A percentile compares a stretch with the other conserved stretches of the same genome.
Conservation (phyloP, 2,329 filamentous ascomycete genomes). For the Neurospora sp. region DNA sequence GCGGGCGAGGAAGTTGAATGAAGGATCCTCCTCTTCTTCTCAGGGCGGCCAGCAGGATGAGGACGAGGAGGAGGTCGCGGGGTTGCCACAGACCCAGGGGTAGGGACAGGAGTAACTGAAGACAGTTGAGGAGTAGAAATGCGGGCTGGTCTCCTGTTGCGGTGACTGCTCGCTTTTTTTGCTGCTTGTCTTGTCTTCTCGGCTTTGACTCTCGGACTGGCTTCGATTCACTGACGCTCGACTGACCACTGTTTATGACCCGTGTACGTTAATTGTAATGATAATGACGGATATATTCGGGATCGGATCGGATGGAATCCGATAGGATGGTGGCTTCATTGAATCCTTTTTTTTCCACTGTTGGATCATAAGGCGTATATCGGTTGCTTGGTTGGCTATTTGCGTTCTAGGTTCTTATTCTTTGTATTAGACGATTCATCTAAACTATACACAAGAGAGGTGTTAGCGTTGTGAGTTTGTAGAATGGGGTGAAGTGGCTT, state of each 20-base stretch:
- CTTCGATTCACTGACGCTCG: not conserved
- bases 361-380: not conserved
- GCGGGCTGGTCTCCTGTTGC: not conserved
- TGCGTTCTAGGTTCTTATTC: not conserved
- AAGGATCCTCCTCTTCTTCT: not conserved
- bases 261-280: not conserved
- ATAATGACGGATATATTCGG: not conserved
- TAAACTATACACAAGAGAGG: not conserved
- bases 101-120: not conserved
- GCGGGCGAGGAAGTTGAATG: slow-evolving; percentile 3
- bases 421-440: not conserved
- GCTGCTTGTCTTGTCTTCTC: not conserved
- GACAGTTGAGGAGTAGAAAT: not conserved
- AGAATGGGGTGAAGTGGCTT: not conserved
- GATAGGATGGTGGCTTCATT: not conserved
- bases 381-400: not conserved
- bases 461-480: not conserved
- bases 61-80: not conserved
- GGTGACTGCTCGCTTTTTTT: not conserved
- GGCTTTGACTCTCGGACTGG: not conserved
- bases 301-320: not conserved
- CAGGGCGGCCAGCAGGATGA: not conserved
- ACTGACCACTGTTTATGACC: not conserved
- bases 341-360: not conserved
- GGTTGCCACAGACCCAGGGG: not conserved